Conservation (phyloP, 2,329 filamentous ascomycete genomes). For the Apiospora marii region DNA sequence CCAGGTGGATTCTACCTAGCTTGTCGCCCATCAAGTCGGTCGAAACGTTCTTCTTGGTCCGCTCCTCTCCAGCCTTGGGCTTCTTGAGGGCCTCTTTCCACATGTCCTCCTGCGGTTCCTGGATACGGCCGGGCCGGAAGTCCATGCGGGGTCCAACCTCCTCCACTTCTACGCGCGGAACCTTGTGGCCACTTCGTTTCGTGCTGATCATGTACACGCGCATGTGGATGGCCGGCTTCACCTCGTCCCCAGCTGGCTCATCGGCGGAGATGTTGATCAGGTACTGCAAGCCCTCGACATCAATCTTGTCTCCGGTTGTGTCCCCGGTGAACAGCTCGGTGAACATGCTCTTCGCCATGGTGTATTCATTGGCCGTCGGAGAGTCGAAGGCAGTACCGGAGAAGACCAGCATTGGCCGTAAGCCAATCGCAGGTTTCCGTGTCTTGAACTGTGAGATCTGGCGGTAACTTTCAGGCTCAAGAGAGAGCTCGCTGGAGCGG, state of each 20-base stretch:
- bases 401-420: constrained; percentile 93
- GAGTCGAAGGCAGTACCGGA: constrained; percentile 88
- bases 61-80: constrained; percentile 76
- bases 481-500: constrained; percentile 69
- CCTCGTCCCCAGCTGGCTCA: constrained; percentile 59
- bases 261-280: constrained; percentile 82
- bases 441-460: constrained; percentile 79
- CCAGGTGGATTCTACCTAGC: constrained; percentile 90
- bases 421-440: constrained; percentile 77
- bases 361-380: constrained; percentile 80
- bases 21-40: constrained; percentile 95
- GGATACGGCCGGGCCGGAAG: constrained; percentile 72
- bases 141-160: constrained; percentile 96
- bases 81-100: constrained; percentile 92
- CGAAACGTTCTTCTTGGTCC: constrained; percentile 94
- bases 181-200: constrained; percentile 82
- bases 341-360: constrained; percentile 85
- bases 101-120: constrained; percentile 78
- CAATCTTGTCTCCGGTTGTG: constrained; percentile 76
- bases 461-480: constrained; percentile 78
- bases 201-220: constrained; percentile 88
- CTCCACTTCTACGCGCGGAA: constrained; percentile 91
- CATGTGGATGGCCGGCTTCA: constrained; percentile 68
- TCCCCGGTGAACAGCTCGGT: constrained; percentile 92
- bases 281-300: constrained; percentile 95